phyloP scores from a whole-genome alignment of 768 basidiomycete genomes.

The Suillus paluster region DNA sequence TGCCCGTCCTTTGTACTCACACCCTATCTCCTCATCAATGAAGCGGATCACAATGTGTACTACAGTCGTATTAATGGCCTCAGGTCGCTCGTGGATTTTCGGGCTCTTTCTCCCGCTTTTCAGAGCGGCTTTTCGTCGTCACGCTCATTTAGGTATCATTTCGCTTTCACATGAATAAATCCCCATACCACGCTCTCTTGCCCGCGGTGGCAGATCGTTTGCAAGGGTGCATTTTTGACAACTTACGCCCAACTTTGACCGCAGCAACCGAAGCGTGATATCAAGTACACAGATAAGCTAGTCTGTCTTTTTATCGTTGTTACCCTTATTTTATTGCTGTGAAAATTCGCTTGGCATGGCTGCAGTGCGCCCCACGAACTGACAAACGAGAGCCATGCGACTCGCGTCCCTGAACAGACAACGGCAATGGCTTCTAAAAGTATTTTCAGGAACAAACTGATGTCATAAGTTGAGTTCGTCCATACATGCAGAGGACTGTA shows the following conservation, averaged over 20 bases:
- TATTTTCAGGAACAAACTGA: not conserved
- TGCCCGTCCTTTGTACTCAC: not conserved
- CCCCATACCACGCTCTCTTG: constrained; percentile 1
- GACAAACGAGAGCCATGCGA: not conserved
- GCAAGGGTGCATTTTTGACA: not conserved
- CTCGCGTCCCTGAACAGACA: not conserved
- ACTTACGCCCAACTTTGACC: not conserved
- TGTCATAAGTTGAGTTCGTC: not conserved
- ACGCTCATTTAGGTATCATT: constrained; percentile 3
- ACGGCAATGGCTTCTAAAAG: not conserved
- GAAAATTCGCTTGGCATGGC: not conserved
- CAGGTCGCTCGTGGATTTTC: not conserved
- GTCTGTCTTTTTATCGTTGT: not conserved
- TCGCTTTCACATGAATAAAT: not conserved
- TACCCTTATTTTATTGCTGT: not conserved
- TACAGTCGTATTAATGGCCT: not conserved
- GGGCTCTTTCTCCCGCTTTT: constrained; percentile 1
- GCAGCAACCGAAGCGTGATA: too few relatives aligned
- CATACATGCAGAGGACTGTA: not conserved
- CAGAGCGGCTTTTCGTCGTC: constrained; percentile 2
- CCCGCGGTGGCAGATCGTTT: not conserved
- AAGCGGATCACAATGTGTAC: not conserved
- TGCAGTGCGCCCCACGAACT: not conserved
- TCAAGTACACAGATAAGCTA: not conserved
- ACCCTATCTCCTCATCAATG: not conserved